Percentiles rank a stretch among this genome's conserved stretches.
Evolutionary conservation across 23 red algal species (phyloP).

Genomic region (Agarophyton chilense): DNA sequence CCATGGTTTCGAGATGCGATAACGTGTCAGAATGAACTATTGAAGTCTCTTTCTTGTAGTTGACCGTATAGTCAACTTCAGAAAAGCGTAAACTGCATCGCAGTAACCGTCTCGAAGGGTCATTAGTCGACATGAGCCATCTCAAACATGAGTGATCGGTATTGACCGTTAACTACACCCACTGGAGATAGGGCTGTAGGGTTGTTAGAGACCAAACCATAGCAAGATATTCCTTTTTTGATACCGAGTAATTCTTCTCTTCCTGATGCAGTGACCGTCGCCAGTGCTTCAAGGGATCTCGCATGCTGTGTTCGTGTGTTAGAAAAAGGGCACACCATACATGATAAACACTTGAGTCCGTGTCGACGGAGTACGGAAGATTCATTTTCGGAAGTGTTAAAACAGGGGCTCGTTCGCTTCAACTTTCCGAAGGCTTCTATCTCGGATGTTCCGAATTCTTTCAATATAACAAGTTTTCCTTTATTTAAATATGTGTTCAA

Average conservation of each 20-base stretch:
- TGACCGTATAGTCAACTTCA: no score
- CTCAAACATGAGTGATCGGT: no score
- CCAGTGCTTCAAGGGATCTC: conserved; percentile 3
- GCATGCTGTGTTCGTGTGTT: neutral
- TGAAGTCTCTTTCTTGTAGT: no score
- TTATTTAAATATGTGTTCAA: neutral
- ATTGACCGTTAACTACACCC: no score
- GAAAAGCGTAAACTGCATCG: no score
- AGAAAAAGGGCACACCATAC: conserved; percentile 14
- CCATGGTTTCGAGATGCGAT: no score
- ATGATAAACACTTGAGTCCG: conserved; percentile 23
- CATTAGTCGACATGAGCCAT: no score
- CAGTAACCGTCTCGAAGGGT: no score
- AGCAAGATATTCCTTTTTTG: conserved; percentile 14
- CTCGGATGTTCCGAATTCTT: neutral
- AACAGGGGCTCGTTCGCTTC: neutral
- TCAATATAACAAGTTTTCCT: neutral
- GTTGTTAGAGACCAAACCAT: conserved; percentile 7
- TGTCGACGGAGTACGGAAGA: neutral
- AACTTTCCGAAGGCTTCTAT: conserved; percentile 17
- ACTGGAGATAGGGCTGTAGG: no score
- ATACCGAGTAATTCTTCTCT: neutral
- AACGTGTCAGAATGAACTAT: no score
- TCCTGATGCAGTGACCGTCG: neutral
- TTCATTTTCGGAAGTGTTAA: neutral